Percentiles rank a stretch among this genome's conserved stretches.
These are phyloP conservation scores for Panaeolus cyanescens DNA, from an alignment of 768 basidiomycete genomes.

Conservation along the genomic window DNA sequence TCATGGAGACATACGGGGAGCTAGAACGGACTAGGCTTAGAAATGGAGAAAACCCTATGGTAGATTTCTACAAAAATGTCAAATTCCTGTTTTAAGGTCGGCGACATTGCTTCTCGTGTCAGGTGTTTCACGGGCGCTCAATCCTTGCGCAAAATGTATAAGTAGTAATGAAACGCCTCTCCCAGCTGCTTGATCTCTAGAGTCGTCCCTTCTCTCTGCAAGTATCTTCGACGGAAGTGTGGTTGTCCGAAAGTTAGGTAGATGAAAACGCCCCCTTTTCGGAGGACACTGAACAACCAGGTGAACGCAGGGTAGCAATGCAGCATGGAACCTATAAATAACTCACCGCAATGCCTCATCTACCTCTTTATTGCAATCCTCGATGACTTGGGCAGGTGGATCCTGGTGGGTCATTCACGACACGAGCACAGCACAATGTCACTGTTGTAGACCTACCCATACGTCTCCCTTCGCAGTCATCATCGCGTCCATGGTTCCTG, in stretches of 20 bases:
- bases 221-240: conserved; percentile 76
- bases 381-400: conserved; percentile 70
- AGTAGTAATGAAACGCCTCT: conserved; percentile 82
- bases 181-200: conserved; percentile 74
- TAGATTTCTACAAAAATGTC: conserved; percentile 91
- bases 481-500: conserved; percentile 88
- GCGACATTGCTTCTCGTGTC: neutral
- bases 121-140: conserved; percentile 5
- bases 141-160: conserved; percentile 63
- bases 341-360: conserved; percentile 71
- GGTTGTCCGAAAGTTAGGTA: conserved; percentile 91
- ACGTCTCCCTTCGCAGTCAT: conserved; percentile 82
- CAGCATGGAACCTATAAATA: neutral
- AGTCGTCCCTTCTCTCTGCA: conserved; percentile 55
- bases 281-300: conserved; percentile 53
- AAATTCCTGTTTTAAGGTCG: conserved; percentile 78
- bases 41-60: conserved; percentile 87
- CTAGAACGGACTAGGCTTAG: conserved; percentile 65
- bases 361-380: conserved; percentile 75
- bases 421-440: neutral
- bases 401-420: too few species aligned
- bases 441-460: conserved; percentile 53
- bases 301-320: neutral
- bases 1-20: conserved; percentile 84
- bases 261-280: conserved; percentile 62